phyloP scores from a whole-genome alignment of 2,329 filamentous ascomycete species.

The Aspergillus sp. region DNA sequence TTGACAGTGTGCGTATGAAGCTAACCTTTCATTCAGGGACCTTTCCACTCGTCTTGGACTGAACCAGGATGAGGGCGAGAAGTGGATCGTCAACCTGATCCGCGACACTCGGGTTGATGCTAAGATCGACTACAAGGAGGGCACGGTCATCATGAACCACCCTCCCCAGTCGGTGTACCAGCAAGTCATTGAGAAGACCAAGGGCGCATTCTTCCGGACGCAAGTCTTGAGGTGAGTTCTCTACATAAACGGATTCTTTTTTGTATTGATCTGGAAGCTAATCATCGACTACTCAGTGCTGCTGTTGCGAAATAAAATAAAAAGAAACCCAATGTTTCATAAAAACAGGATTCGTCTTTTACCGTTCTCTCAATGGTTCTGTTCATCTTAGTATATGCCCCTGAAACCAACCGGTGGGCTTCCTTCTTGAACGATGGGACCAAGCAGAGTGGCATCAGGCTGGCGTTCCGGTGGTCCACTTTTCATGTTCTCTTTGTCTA shows the following conservation, averaged over 20 bases:
- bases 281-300: slow-evolving; percentile 31
- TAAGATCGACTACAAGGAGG: slow-evolving; percentile 99
- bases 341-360: slow-evolving; percentile 27
- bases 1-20: neutral
- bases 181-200: slow-evolving; percentile 98
- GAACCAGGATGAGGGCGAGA: slow-evolving; percentile 93
- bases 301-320: slow-evolving; percentile 50
- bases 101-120: slow-evolving; percentile 95
- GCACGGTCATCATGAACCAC: slow-evolving; percentile 99
- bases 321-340: slow-evolving; percentile 2
- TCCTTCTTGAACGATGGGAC: slow-evolving; percentile 33
- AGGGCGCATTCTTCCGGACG: slow-evolving; percentile 97
- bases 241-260: neutral
- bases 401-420: slow-evolving; percentile 14
- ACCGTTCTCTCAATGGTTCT: slow-evolving; percentile 32
- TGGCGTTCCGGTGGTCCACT: slow-evolving; percentile 41
- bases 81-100: slow-evolving; percentile 99
- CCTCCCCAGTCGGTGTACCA: slow-evolving; percentile 98
- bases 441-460: slow-evolving; percentile 42
- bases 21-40: slow-evolving; percentile 56
- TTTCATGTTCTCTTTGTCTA: slow-evolving; percentile 22
- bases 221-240: slow-evolving; percentile 71
- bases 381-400: slow-evolving; percentile 33
- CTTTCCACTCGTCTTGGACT: slow-evolving; percentile 88
- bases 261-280: neutral